Base-by-base conservation (phyloP, 108 stramenopile genomes). In the Schizochytrium sp. region DNA sequence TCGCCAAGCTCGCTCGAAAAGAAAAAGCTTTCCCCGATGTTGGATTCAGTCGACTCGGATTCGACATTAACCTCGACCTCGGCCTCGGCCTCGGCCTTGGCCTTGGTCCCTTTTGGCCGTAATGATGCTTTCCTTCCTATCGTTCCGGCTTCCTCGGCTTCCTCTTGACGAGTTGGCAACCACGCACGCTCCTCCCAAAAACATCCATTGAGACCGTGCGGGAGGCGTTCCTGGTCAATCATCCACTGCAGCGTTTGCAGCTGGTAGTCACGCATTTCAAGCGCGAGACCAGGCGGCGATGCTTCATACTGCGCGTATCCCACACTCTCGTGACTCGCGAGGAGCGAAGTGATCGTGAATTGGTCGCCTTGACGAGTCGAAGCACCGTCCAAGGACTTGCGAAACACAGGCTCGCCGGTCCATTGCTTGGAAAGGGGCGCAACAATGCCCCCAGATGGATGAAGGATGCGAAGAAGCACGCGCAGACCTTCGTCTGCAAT, bases 1-100 rank as follows among this genome's bases (percentile, higher is more conserved):
- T 95, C 94, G n/a, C 96, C 96, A 16, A 95, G 87, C 34, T 91
- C 93, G 19, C 95, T 95, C 21, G 94, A 92, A 89, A 93, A 95
- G 88, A 93, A 96, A 69, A 95, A 95, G 23, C 95, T 95, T 53
- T 95, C 95, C 16, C 51, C 88, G 45, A 90, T 90, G 88, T 89
- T 23, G 53, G 34, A 34, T 2, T 34, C 34, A 2, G 34, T 34
- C 34, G 34, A 34, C 34, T 0, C 34, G 0, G 34, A 2, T 34
- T 34, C 34, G 34, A n/a, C n/a, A n/a, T n/a, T n/a, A n/a, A 2
- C 34, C 34, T 34, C 2, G 34, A 2, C 34, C 34, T 34, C 34
- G 34, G 2, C 34, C 34, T 34, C 34, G 34, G 34, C 34, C 34
- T 34, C 2, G 34, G 34, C 34, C 34, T 34, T 2, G 34, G 2